Conservation (phyloP, 306 rosid genomes). For the Inga laurina region DNA sequence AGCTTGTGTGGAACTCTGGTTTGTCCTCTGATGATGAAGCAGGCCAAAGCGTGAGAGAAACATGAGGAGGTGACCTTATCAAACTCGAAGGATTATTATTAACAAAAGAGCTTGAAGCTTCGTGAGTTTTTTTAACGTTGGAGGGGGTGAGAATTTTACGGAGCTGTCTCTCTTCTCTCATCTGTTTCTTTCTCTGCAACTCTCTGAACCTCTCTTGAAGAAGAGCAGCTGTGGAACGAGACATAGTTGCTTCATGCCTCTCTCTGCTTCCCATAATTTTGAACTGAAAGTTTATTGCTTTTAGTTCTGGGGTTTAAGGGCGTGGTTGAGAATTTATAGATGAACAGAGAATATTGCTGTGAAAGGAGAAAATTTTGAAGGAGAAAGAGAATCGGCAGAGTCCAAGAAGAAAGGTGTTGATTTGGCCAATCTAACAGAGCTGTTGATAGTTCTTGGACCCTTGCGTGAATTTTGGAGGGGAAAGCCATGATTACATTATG, state of each 20-base stretch:
- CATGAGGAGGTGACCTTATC: slow-evolving; percentile 45
- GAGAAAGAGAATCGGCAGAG: slow-evolving; percentile 72
- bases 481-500: slow-evolving; percentile 27
- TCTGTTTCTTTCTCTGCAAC: slow-evolving; percentile 78
- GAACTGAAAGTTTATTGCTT: slow-evolving; percentile 20
- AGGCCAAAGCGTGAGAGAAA: slow-evolving; percentile 75
- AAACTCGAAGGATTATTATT: slow-evolving; percentile 30
- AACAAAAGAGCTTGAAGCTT: slow-evolving; percentile 38
- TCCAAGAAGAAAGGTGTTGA: slow-evolving; percentile 73
- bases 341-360: background rate
- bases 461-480: slow-evolving; percentile 40
- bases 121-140: background rate
- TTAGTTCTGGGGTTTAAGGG: slow-evolving; percentile 28
- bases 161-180: slow-evolving; percentile 81
- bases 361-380: slow-evolving; percentile 20
- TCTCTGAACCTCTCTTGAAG: slow-evolving; percentile 89
- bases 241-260: slow-evolving; percentile 39
- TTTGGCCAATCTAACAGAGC: slow-evolving; percentile 65
- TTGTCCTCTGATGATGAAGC: slow-evolving; percentile 27
- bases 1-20: background rate
- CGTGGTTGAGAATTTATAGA: slow-evolving; percentile 39
- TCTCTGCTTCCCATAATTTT: slow-evolving; percentile 56
- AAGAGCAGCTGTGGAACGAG: slow-evolving; percentile 76
- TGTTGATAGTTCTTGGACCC: slow-evolving; percentile 16
- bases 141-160: slow-evolving; percentile 38